Base-by-base conservation (phyloP, 2,329 filamentous ascomycete species). In the Pezicula radicicola region DNA sequence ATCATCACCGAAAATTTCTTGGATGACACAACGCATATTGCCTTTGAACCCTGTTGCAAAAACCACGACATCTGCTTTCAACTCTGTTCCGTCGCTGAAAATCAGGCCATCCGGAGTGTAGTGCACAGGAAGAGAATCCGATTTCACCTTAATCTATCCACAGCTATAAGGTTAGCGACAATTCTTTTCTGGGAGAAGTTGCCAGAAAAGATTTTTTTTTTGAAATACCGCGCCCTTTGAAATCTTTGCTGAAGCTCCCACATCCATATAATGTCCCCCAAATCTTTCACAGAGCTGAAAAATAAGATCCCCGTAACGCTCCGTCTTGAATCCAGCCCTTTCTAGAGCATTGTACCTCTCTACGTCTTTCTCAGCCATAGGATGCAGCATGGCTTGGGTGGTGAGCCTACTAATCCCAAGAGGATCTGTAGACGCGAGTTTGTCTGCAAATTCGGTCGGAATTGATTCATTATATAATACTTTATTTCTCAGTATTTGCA, bases 191-290 rank as follows among this genome's bases (percentile, higher is more conserved):
- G n/a, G n/a, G n/a, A n/a, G n/a, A n/a, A n/a, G n/a, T n/a, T n/a
- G n/a, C n/a, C n/a, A n/a, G n/a, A n/a, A n/a, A n/a, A n/a, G n/a
- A n/a, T n/a, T n/a, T n/a, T n/a, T n/a, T n/a, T n/a, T n/a, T n/a
- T n/a, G n/a, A n/a, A n/a, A n/a, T 43, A 81, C 74, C 59, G 78
- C 76, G 6, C 78, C 76, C 27, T 77, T 72, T 16, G 68, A 65
- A 51, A 81, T 78, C 27, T 80, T 68, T 56, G 74, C 64, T 13
- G 72, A 75, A 7, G 69, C 72, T 1, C 79, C 79, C 10, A 80
- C 76, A 52, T 81, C 75, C 51, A 81, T 77, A 58, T 80, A 80
- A 56, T 80, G 80, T 0, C 79, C 77, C 2, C 78, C 78, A 15
- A 80, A 80, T 8, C 79, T 75, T 57, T 80, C 77, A 48, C 79